A percentile compares a stretch with the other conserved stretches of the same genome.
phyloP scores from a whole-genome alignment of 345 rosid genomes.

The Ceriops decandra region DNA sequence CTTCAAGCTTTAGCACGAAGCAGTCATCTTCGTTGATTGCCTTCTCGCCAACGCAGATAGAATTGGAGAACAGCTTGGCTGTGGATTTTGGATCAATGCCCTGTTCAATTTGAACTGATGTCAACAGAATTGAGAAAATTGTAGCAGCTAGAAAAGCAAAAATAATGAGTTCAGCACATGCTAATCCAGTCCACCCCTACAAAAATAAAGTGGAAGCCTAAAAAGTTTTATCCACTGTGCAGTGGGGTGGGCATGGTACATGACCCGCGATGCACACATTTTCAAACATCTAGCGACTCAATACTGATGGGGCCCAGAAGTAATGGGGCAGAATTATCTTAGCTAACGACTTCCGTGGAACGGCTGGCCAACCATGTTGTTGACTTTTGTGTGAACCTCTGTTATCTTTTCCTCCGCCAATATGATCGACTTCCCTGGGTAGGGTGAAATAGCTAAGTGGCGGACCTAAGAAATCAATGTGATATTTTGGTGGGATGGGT shows the following conservation, averaged over 20 bases:
- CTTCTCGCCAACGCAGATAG: slow-evolving; percentile 75
- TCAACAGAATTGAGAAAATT: neutral
- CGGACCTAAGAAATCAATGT: too few relatives aligned
- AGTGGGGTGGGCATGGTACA: too few relatives aligned
- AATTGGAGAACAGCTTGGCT: slow-evolving; percentile 58
- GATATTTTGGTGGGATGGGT: neutral
- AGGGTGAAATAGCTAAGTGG: neutral
- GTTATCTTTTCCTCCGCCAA: neutral
- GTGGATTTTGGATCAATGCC: slow-evolving; percentile 90
- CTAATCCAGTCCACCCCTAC: too few relatives aligned
- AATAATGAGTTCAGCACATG: neutral
- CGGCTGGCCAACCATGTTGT: neutral
- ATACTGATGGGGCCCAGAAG: too few relatives aligned
- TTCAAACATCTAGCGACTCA: too few relatives aligned
- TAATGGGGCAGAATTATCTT: too few relatives aligned
- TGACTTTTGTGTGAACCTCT: neutral
- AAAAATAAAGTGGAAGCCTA: too few relatives aligned
- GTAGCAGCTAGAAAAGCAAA: neutral
- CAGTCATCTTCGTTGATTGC: slow-evolving; percentile 64
- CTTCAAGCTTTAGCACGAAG: slow-evolving; percentile 71
- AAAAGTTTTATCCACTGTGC: too few relatives aligned
- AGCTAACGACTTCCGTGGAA: neutral
- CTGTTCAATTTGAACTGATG: slow-evolving; percentile 29
- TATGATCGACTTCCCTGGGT: slow-evolving; percentile 9
- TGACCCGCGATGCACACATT: too few relatives aligned